These are phyloP conservation scores for Ganoderma lingzhi DNA, from an alignment of 1,284 basidiomycete genomes.

Conservation along the genomic window DNA sequence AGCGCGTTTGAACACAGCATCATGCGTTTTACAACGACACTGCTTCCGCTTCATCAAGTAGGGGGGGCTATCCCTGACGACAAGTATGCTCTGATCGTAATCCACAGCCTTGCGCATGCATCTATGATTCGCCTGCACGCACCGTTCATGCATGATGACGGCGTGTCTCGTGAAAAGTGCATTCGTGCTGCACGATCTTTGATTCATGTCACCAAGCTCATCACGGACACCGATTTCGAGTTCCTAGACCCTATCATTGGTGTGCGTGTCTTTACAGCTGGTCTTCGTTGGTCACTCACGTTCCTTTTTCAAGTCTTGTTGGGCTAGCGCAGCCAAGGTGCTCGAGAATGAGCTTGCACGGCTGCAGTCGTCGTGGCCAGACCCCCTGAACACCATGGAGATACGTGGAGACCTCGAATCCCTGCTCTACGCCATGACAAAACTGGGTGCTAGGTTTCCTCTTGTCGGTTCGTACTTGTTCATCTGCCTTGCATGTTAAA, in stretches of 20 bases:
- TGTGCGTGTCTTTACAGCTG: conserved; percentile 50
- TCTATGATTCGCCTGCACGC: conserved; percentile 74
- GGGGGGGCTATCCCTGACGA: conserved; percentile 63
- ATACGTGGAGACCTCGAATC: conserved; percentile 66
- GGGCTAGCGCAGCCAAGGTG: conserved; percentile 71
- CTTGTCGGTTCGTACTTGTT: conserved; percentile 55
- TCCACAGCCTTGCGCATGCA: conserved; percentile 71
- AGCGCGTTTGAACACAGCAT: conserved; percentile 68
- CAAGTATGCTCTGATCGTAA: conserved; percentile 63
- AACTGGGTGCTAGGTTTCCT: conserved; percentile 64
- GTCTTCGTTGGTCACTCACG: conserved; percentile 17
- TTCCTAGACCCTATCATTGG: conserved; percentile 79
- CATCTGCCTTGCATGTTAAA: neutral
- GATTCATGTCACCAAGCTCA: conserved; percentile 64
- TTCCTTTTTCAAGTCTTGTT: conserved; percentile 61
- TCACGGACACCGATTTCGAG: conserved; percentile 68
- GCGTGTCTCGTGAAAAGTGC: conserved; percentile 69
- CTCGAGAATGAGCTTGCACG: conserved; percentile 68
- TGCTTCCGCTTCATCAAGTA: conserved; percentile 72
- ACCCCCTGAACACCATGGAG: conserved; percentile 58
- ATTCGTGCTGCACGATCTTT: conserved; percentile 65
- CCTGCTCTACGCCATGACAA: conserved; percentile 69
- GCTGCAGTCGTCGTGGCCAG: conserved; percentile 65
- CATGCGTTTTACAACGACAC: conserved; percentile 63
- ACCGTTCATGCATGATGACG: conserved; percentile 66